A percentile compares a stretch with the other conserved stretches of the same genome.
Conservation (phyloP, 2,329 filamentous ascomycete species). For the Stachybotrys elegans region DNA sequence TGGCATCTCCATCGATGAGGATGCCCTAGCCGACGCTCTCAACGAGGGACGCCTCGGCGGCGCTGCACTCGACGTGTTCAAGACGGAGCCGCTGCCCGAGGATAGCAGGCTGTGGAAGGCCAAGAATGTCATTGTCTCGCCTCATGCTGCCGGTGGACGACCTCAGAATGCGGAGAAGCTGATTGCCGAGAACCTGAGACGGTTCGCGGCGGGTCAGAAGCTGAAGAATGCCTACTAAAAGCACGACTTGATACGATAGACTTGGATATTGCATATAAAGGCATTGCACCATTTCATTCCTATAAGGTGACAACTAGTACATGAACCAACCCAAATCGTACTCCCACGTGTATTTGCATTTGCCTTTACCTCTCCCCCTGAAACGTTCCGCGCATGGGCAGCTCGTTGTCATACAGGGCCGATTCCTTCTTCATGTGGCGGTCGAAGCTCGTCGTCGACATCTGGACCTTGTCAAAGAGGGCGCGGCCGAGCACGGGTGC, state of each 20-base stretch:
- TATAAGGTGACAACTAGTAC: too few species aligned
- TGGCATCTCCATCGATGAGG: slow-evolving; percentile 44
- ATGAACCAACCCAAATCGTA: too few species aligned
- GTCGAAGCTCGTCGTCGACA: slow-evolving; percentile 37
- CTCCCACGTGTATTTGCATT: too few species aligned
- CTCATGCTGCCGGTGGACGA: slow-evolving; percentile 54
- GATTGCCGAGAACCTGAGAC: slow-evolving; percentile 56
- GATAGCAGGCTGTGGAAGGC: slow-evolving; percentile 43
- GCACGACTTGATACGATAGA: too few species aligned
- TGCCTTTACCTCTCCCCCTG: slow-evolving; percentile 17
- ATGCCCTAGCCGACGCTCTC: slow-evolving; percentile 40
- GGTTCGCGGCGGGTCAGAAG: slow-evolving; percentile 53
- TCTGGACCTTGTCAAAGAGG: slow-evolving; percentile 36
- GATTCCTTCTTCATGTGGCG: slow-evolving; percentile 35
- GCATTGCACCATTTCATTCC: too few species aligned
- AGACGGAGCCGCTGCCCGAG: slow-evolving; percentile 38
- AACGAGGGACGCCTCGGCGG: slow-evolving; percentile 38
- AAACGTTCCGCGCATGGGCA: slow-evolving; percentile 29
- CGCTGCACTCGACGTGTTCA: slow-evolving; percentile 45
- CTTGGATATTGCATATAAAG: not conserved
- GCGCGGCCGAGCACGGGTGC: slow-evolving; percentile 30
- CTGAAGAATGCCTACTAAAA: slow-evolving; percentile 56
- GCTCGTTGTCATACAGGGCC: slow-evolving; percentile 23
- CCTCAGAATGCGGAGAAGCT: slow-evolving; percentile 56
- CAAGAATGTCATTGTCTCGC: slow-evolving; percentile 48